Percentiles rank a stretch among this genome's conserved stretches.
Conservation (phyloP, 202 grass and related monocot genomes). For the Schoenoplectus tabernaemontani region DNA sequence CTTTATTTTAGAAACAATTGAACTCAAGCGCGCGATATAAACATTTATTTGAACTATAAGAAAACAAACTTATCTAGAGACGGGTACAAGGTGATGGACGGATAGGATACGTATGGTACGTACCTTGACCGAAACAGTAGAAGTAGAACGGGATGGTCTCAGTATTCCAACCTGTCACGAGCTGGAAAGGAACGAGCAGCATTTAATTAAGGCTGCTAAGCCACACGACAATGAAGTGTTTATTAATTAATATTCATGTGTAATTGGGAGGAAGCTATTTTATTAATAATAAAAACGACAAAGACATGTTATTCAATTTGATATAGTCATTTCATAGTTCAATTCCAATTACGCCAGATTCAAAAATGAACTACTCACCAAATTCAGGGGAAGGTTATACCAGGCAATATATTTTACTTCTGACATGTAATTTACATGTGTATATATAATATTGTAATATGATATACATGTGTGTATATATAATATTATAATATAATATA, state of each 20-base stretch:
- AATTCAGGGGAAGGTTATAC: not conserved
- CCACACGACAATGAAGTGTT: not conserved
- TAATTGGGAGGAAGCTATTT: too few species aligned
- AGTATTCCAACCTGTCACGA: not conserved
- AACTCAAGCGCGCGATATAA: too few species aligned
- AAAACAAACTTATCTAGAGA: too few species aligned
- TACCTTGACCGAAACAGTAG: too few species aligned
- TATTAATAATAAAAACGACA: too few species aligned
- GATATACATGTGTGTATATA: not conserved
- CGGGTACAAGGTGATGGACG: too few species aligned
- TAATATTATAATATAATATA: too few species aligned
- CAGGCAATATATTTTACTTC: not conserved
- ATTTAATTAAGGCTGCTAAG: not conserved
- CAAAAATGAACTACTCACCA: not conserved
- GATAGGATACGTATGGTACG: too few species aligned
- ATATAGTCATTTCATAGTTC: not conserved
- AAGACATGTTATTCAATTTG: not conserved
- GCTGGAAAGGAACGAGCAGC: not conserved
- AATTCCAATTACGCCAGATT: not conserved
- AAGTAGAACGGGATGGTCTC: too few species aligned
- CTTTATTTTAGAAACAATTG: too few species aligned
- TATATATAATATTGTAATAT: not conserved
- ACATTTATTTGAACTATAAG: too few species aligned
- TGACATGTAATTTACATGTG: not conserved
- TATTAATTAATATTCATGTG: not conserved